A percentile compares a stretch with the other conserved stretches of the same genome.
Evolutionary conservation across 441 rosid species (phyloP).

Genomic region (Eugenia klotzschiana): DNA sequence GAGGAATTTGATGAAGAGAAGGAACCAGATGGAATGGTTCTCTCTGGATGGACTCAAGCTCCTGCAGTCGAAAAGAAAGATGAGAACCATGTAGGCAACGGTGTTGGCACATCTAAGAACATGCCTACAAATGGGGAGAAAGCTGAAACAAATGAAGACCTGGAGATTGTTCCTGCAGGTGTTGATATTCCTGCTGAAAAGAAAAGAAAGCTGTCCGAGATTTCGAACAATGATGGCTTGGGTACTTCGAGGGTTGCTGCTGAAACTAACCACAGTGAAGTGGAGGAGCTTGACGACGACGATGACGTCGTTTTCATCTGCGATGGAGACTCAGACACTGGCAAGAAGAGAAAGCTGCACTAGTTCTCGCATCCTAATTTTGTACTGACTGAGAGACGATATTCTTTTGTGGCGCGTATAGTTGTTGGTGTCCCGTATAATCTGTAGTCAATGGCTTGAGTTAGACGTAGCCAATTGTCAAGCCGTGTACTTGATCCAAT

Average conservation of each 20-base stretch:
- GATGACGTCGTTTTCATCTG: slow-evolving; percentile 41
- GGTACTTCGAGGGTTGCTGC: slow-evolving; percentile 9
- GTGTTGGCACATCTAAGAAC: slow-evolving; percentile 23
- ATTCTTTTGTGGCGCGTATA: neutral
- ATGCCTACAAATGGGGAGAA: slow-evolving; percentile 7
- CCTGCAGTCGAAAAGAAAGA: slow-evolving; percentile 31
- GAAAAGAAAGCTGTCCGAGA: slow-evolving; percentile 48
- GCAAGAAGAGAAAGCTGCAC: slow-evolving; percentile 41
- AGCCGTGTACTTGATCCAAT: neutral
- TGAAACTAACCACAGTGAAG: slow-evolving; percentile 16
- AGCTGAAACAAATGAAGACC: slow-evolving; percentile 9
- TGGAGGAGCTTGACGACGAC: slow-evolving; percentile 40
- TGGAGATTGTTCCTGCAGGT: slow-evolving; percentile 22
- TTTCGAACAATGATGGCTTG: neutral
- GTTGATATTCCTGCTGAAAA: slow-evolving; percentile 15
- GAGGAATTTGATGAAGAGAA: slow-evolving; percentile 90
- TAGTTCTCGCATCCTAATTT: slow-evolving; percentile 10
- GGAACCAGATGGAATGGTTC: slow-evolving; percentile 93
- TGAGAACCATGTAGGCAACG: slow-evolving; percentile 29
- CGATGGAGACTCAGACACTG: slow-evolving; percentile 13
- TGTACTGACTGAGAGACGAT: neutral
- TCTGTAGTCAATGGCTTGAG: neutral
- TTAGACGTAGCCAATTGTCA: neutral
- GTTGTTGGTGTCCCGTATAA: neutral
- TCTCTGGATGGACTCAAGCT: slow-evolving; percentile 70